phyloP scores from a whole-genome alignment of 306 rosid genomes.

The Herpetospermum pedunculosum region DNA sequence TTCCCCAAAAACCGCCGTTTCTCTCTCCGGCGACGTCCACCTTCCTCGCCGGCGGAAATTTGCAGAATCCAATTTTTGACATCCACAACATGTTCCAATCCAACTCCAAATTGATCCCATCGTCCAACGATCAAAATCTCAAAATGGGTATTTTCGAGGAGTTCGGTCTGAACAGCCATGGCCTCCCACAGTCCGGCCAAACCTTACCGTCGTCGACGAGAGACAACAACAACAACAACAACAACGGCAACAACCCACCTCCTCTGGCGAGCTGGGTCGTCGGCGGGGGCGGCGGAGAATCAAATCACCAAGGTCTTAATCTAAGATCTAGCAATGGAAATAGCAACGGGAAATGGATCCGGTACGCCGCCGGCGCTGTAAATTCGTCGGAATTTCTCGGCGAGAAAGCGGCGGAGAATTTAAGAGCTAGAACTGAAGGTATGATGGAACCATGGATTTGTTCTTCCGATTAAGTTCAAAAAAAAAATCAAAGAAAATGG shows the following conservation, averaged over 20 bases:
- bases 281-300: neutral
- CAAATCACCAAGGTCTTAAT: constrained; percentile 13
- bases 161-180: constrained; percentile 33
- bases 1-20: constrained; percentile 43
- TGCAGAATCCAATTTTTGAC: constrained; percentile 46
- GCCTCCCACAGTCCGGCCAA: constrained; percentile 11
- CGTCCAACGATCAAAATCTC: constrained; percentile 15
- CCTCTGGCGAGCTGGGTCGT: neutral
- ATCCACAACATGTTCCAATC: constrained; percentile 15
- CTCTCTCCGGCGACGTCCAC: constrained; percentile 1
- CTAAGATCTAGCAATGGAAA: constrained; percentile 31
- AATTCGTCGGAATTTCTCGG: constrained; percentile 38
- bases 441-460: constrained; percentile 97
- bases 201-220: neutral
- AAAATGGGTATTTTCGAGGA: constrained; percentile 43
- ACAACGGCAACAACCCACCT: constrained; percentile 13
- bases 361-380: constrained; percentile 14
- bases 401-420: constrained; percentile 30
- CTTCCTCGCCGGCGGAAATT: constrained; percentile 9
- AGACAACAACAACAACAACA: neutral
- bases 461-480: constrained; percentile 56
- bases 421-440: constrained; percentile 55
- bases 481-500: neutral
- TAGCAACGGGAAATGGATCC: constrained; percentile 20
- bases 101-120: constrained; percentile 17